Conservation (phyloP, 2,329 filamentous ascomycete genomes). For the Ophiostoma australiae region DNA sequence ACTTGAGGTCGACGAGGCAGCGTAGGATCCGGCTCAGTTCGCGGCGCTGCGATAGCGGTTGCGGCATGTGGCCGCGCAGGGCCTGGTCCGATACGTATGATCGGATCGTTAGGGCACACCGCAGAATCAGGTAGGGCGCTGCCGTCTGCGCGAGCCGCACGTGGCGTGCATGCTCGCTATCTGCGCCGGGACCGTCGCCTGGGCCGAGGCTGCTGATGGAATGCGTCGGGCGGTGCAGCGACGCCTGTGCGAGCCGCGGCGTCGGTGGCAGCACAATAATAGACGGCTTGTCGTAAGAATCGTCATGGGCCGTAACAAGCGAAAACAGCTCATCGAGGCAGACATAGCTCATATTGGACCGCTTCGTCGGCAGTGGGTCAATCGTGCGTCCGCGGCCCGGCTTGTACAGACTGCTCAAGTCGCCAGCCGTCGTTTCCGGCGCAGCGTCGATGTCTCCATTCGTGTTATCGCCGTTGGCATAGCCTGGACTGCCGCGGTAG, state of each 20-base stretch:
- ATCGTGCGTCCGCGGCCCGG: slow-evolving; percentile 68
- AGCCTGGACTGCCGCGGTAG: slow-evolving; percentile 38
- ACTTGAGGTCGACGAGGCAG: slow-evolving; percentile 61
- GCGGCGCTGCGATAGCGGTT: slow-evolving; percentile 72
- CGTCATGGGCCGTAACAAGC: slow-evolving; percentile 48
- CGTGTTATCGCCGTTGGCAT: slow-evolving; percentile 39
- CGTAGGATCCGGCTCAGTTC: slow-evolving; percentile 70
- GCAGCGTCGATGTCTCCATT: background rate
- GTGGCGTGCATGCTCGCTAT: slow-evolving; percentile 38
- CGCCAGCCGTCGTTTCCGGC: background rate
- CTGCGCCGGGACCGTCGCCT: slow-evolving; percentile 28
- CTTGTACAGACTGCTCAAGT: slow-evolving; percentile 58
- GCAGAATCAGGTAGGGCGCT: slow-evolving; percentile 75
- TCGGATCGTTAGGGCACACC: slow-evolving; percentile 74
- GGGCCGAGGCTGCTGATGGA: slow-evolving; percentile 28
- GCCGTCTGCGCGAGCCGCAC: slow-evolving; percentile 66
- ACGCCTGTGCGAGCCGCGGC: slow-evolving; percentile 34
- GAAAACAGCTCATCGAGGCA: slow-evolving; percentile 75
- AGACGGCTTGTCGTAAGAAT: slow-evolving; percentile 34
- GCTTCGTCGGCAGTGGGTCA: slow-evolving; percentile 57
- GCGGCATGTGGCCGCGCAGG: slow-evolving; percentile 80
- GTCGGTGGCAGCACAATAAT: slow-evolving; percentile 44
- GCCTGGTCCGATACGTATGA: slow-evolving; percentile 89
- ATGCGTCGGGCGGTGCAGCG: slow-evolving; percentile 39
- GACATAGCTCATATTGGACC: slow-evolving; percentile 70